Conservation (phyloP, 2,329 filamentous ascomycete genomes). For the Colletotrichum somersetense region DNA sequence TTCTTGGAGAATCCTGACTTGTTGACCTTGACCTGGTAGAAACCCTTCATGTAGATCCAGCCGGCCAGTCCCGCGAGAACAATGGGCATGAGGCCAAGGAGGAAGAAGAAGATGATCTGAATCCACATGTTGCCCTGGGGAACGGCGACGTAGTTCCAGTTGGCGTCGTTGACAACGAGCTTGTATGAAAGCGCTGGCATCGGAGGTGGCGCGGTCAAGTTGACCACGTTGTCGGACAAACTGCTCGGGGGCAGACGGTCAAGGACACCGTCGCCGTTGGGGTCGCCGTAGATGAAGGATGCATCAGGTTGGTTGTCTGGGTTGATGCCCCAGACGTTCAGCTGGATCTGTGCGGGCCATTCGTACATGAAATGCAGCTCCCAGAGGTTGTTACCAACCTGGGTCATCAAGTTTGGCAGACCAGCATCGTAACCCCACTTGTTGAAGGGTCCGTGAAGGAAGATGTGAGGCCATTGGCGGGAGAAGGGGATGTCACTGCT, state of each 20-base stretch:
- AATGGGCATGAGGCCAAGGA: conserved; percentile 66
- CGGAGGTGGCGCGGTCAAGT: conserved; percentile 67
- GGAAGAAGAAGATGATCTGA: conserved; percentile 65
- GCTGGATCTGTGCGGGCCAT: conserved; percentile 71
- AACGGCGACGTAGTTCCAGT: conserved; percentile 62
- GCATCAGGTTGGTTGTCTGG: conserved; percentile 72
- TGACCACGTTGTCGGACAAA: conserved; percentile 67
- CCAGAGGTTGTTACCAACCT: conserved; percentile 65
- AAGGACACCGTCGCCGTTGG: conserved; percentile 71
- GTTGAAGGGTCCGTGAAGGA: conserved; percentile 73
- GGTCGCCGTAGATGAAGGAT: conserved; percentile 70
- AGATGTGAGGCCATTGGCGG: conserved; percentile 72
- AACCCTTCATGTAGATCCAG: conserved; percentile 68
- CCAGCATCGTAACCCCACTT: conserved; percentile 74
- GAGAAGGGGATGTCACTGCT: conserved; percentile 48
- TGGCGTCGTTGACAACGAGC: conserved; percentile 67
- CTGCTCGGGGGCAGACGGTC: conserved; percentile 73
- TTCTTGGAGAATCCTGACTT: conserved; percentile 47
- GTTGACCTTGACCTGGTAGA: conserved; percentile 68
- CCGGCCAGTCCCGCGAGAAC: conserved; percentile 62
- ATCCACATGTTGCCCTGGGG: conserved; percentile 65
- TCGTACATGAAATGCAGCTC: conserved; percentile 71
- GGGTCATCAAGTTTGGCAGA: conserved; percentile 36
- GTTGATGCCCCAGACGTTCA: conserved; percentile 77
- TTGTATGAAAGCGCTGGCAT: conserved; percentile 67